Base-by-base conservation (phyloP, 305 asterid species). In the Fraxinus velutina region DNA sequence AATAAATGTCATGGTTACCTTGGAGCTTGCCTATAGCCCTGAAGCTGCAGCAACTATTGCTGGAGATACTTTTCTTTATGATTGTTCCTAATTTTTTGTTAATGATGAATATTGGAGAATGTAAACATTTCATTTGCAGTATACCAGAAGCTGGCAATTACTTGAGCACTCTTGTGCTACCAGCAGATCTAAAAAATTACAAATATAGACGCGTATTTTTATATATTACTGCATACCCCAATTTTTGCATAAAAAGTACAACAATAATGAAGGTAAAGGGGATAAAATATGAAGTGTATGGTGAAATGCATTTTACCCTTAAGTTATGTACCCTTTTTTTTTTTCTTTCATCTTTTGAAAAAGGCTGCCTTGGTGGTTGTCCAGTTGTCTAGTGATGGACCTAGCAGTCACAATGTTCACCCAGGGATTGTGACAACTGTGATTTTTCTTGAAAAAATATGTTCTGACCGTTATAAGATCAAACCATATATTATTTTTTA, bases 341-440 rank as follows among this genome's bases (percentile, higher is more conserved):
- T 27, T 66, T 27, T 12, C 73, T 27, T 27, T 66, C 19, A 1
- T 27, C 36, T 29, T 66, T 66, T 27, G 73, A 12, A 27, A 66
- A 29, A 66, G 73, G 37, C 37, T 66, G 73, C 36, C 37, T 66
- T 62, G 32, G 30, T 27, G 36, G 19, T 64, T 10, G 37, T 66
- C 73, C n/a, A 29, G 73, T 66, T 27, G 36, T 22, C 73, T 66
- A 29, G 73, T 66, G 19, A 66, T 66, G 73, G 73, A 66, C 73
- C 34, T 19, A 22, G 71, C 71, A 22, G 32, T 66, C 33, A 24
- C 73, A 10, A 24, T 10, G 73, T 24, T 64, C 34, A 22, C 34
- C 73, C n/a, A 1, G 73, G 36, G 36, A 64, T 24, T 60, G 17
- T 24, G 34, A 66, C 37, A 66, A 29, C 36, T 10, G 21, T 66